These are phyloP conservation scores for Nemania sp. DNA, from an alignment of 2,329 filamentous ascomycete genomes.

Conservation along the genomic window DNA sequence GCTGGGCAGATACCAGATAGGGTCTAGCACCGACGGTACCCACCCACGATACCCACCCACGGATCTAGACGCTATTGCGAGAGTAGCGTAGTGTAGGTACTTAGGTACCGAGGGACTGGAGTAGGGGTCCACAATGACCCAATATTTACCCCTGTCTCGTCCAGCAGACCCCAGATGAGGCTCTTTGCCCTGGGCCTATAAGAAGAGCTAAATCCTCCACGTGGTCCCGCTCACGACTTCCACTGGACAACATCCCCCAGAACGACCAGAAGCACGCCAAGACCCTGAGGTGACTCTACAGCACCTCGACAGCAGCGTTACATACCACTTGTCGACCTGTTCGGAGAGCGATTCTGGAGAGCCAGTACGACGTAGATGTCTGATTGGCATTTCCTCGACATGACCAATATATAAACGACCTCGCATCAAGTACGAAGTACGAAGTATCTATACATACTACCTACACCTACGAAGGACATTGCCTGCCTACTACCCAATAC, in stretches of 20 bases:
- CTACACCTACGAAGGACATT: no score
- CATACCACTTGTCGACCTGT: not conserved
- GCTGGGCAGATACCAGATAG: no score
- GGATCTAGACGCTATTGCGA: no score
- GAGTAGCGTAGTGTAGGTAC: no score
- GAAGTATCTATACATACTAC: no score
- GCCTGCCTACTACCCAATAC: no score
- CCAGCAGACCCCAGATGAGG: conserved; percentile 21
- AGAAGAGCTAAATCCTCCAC: conserved; percentile 11
- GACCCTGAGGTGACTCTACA: conserved; percentile 2
- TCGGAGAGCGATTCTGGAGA: conserved; percentile 6
- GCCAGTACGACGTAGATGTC: not conserved
- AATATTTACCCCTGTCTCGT: not conserved
- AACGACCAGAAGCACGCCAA: conserved; percentile 11
- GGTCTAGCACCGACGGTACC: no score
- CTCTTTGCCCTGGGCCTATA: conserved; percentile 20
- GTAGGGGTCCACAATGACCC: conserved; percentile 2
- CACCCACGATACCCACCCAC: no score
- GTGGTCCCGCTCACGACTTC: conserved; percentile 20
- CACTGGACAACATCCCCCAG: conserved; percentile 13
- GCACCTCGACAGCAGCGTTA: no score
- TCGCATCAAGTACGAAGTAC: no score
- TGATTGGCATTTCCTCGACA: conserved; percentile 7
- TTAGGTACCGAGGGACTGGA: conserved; percentile 17
- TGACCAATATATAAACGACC: no score